Evolutionary conservation across 2,329 filamentous ascomycete genomes (phyloP).

Genomic region (Aspergillus brasiliensis): DNA sequence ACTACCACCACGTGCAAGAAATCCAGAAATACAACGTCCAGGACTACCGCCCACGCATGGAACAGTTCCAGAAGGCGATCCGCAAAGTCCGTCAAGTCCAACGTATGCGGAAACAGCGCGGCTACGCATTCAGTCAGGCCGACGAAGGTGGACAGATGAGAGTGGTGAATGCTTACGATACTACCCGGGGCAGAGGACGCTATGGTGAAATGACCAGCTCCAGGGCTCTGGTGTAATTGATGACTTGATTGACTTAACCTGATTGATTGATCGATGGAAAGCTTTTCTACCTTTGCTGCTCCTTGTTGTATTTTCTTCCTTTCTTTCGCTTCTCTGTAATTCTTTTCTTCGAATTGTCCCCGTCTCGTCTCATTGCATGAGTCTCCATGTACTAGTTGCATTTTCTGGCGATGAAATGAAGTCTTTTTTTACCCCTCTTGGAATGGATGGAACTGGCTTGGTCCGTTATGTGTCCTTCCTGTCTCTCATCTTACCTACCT

Average conservation of each 20-base stretch:
- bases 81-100: conserved; percentile 97
- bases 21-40: conserved; percentile 99
- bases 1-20: conserved; percentile 98
- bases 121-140: conserved; percentile 96
- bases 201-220: conserved; percentile 92
- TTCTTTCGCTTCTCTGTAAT: conserved; percentile 13
- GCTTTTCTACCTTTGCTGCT: background rate
- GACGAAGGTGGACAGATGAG: conserved; percentile 89
- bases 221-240: conserved; percentile 35
- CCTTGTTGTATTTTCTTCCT: background rate
- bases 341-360: conserved; percentile 3
- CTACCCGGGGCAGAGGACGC: conserved; percentile 82
- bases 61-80: conserved; percentile 99
- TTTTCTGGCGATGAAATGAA: conserved; percentile 4
- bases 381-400: background rate
- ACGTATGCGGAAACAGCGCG: conserved; percentile 98
- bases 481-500: background rate
- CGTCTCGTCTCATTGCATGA: background rate
- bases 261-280: conserved; percentile 6
- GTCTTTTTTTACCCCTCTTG: background rate
- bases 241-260: background rate
- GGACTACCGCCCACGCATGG: conserved; percentile 97
- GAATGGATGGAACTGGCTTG: background rate
- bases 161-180: conserved; percentile 96
- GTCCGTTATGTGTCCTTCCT: background rate